Base-by-base conservation (phyloP, 208 protist genomes). In the Acanthamoeba royreba region DNA sequence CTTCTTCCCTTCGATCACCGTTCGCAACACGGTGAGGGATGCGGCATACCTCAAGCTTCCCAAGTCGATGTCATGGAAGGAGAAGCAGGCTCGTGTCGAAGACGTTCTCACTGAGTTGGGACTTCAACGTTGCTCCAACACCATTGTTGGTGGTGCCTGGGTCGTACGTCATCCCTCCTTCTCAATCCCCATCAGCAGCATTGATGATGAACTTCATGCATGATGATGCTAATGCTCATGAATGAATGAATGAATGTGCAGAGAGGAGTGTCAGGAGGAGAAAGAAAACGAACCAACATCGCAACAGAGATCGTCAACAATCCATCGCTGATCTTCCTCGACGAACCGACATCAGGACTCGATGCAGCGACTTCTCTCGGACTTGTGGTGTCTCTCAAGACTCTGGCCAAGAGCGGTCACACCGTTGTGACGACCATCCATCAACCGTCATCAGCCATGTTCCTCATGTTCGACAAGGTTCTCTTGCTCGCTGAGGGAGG, bases 341-440 rank as follows among this genome's bases (percentile, higher is more conserved):
- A 96, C 53, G 94, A 95, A 31, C 95, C 95, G 0, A 96, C 95
- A 0, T 93, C 92, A 4, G 90, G 95, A 49, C 96, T 99, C 40
- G 98, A 99, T 94, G 97, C 97, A 2, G 94, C 97, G 33, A 98
- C 96, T 40, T 98, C 98, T 2, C 96, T 94, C 25, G 97, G 97
- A 45, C 95, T 99, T 33, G 96, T 98, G 25, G 94, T 98, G 55
- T 94, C 97, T 45, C 89, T 99, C 42, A 96, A 96, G 15, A 94
- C 96, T 42, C 94, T 99, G 52, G 95, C 98, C 1, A 17, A 94
- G 94, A 63, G 93, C 92, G 46, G 98, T 96, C 95, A 98, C 83
- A 98, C 98, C 43, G 95, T 99, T 25, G 96, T 99, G 45, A 97
- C 97, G 92, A 99, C 98, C 40, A 99, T 99, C 94, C 98, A 99